Evolutionary conservation across 352 stramenopile genomes (phyloP).

Genomic region (Phytopythium delawarense): DNA sequence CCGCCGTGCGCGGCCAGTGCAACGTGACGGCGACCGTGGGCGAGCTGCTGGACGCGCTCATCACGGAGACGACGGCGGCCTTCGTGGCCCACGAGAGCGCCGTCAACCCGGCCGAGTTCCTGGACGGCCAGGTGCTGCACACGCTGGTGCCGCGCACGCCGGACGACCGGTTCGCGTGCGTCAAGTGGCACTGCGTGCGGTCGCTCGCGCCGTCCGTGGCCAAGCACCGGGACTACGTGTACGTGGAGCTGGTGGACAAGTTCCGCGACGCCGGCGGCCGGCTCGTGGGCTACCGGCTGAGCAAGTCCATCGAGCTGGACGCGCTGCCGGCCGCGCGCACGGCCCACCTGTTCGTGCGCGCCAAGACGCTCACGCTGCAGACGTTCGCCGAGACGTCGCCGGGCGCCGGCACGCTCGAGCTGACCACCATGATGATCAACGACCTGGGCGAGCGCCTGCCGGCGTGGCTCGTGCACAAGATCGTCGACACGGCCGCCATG

Average conservation of each 20-base stretch:
- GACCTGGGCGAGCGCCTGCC: slow-evolving; percentile 69
- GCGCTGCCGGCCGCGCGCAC: slow-evolving; percentile 37
- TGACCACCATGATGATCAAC: slow-evolving; percentile 82
- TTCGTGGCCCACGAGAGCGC: slow-evolving; percentile 60
- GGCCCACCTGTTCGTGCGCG: slow-evolving; percentile 58
- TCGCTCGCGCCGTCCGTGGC: slow-evolving; percentile 67
- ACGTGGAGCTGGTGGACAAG: slow-evolving; percentile 79
- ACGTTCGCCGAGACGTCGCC: slow-evolving; percentile 54
- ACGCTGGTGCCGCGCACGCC: slow-evolving; percentile 62
- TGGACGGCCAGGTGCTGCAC: slow-evolving; percentile 74
- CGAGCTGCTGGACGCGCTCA: slow-evolving; percentile 76
- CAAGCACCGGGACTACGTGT: slow-evolving; percentile 80
- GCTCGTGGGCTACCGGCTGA: slow-evolving; percentile 63
- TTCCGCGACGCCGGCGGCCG: slow-evolving; percentile 61
- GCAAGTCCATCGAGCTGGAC: slow-evolving; percentile 73
- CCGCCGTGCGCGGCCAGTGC: slow-evolving; percentile 66
- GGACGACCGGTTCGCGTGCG: slow-evolving; percentile 65
- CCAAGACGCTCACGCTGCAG: slow-evolving; percentile 70
- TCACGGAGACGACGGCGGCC: slow-evolving; percentile 61
- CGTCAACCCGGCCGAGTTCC: slow-evolving; percentile 71
- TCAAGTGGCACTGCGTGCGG: slow-evolving; percentile 81
- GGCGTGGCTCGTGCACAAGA: slow-evolving; percentile 80
- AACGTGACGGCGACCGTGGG: slow-evolving; percentile 68
- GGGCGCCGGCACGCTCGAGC: slow-evolving; percentile 47
- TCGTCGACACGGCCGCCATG: slow-evolving; percentile 71